Percentiles rank a stretch among this genome's conserved stretches.
Evolutionary conservation across 2,329 filamentous ascomycete genomes (phyloP).

Genomic region (Botrytis fragariae): DNA sequence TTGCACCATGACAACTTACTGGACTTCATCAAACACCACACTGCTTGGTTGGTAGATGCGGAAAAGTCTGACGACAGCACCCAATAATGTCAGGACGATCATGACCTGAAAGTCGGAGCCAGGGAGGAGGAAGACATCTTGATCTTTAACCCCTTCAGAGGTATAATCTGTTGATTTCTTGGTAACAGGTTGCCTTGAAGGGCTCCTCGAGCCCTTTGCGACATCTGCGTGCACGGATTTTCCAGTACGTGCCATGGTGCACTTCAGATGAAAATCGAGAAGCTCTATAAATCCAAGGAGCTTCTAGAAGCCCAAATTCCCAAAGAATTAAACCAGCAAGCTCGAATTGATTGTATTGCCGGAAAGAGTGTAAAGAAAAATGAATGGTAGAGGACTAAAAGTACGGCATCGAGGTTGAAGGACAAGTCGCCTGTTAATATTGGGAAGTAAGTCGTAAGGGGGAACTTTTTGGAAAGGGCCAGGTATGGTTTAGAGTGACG

Average conservation of each 20-base stretch:
- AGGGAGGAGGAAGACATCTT: constrained; percentile 88
- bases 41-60: constrained; percentile 94
- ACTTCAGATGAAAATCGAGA: constrained; percentile 19
- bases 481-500: constrained; percentile 18
- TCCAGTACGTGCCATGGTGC: constrained; percentile 32
- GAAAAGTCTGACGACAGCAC: constrained; percentile 80
- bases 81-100: constrained; percentile 69
- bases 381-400: constrained; percentile 31
- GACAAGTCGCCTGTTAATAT: constrained; percentile 22
- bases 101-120: constrained; percentile 79
- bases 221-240: constrained; percentile 27
- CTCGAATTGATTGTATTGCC: constrained; percentile 23
- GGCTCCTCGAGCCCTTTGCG: constrained; percentile 24
- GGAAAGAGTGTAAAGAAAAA: constrained; percentile 34
- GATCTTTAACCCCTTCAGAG: constrained; percentile 77
- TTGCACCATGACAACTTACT: constrained; percentile 62
- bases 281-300: constrained; percentile 27
- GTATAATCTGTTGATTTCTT: constrained; percentile 56
- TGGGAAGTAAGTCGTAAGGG: constrained; percentile 17
- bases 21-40: constrained; percentile 98
- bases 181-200: constrained; percentile 21
- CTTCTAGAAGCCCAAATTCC: constrained; percentile 26
- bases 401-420: constrained; percentile 32
- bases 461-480: constrained; percentile 18
- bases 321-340: constrained; percentile 25